phyloP scores from a whole-genome alignment of 2,329 filamentous ascomycete species.

The Alternaria gansuensis region DNA sequence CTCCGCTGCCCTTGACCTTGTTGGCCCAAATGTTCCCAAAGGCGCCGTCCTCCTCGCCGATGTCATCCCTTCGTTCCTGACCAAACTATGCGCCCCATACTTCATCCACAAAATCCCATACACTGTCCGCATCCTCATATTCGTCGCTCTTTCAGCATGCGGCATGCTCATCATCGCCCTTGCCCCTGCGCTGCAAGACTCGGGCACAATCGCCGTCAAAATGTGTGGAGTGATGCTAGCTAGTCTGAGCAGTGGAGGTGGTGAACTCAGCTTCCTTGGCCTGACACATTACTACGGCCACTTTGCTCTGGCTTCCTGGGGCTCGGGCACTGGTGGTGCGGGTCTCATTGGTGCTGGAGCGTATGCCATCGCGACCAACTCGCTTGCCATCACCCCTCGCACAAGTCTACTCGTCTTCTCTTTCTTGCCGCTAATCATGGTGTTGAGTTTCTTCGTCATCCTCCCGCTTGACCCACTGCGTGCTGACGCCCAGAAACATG shows the following conservation, averaged over 20 bases:
- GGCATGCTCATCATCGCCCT: constrained; percentile 92
- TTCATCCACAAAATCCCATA: constrained; percentile 92
- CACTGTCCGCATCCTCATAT: constrained; percentile 73
- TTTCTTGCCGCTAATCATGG: constrained; percentile 81
- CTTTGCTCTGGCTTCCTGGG: constrained; percentile 88
- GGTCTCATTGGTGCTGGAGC: constrained; percentile 86
- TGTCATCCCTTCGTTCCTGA: constrained; percentile 86
- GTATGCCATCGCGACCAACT: constrained; percentile 86
- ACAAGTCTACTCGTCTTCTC: constrained; percentile 80
- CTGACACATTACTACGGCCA: constrained; percentile 93
- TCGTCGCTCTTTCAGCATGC: constrained; percentile 76
- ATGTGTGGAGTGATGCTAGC: constrained; percentile 85
- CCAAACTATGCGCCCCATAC: constrained; percentile 89
- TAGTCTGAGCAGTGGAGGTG: constrained; percentile 83
- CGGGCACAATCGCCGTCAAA: constrained; percentile 73
- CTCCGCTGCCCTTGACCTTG: constrained; percentile 92
- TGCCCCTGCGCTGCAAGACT: constrained; percentile 69
- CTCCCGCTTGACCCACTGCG: constrained; percentile 74
- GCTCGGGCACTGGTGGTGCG: constrained; percentile 88
- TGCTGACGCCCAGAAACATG: constrained; percentile 56
- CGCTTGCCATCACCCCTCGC: constrained; percentile 76
- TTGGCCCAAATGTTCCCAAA: constrained; percentile 85
- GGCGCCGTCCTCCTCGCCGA: constrained; percentile 92
- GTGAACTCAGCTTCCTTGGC: constrained; percentile 89
- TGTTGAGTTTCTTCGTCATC: constrained; percentile 83